Conservation (phyloP, 371 early-diverging fungal genomes). For the Mortierella sp. region DNA sequence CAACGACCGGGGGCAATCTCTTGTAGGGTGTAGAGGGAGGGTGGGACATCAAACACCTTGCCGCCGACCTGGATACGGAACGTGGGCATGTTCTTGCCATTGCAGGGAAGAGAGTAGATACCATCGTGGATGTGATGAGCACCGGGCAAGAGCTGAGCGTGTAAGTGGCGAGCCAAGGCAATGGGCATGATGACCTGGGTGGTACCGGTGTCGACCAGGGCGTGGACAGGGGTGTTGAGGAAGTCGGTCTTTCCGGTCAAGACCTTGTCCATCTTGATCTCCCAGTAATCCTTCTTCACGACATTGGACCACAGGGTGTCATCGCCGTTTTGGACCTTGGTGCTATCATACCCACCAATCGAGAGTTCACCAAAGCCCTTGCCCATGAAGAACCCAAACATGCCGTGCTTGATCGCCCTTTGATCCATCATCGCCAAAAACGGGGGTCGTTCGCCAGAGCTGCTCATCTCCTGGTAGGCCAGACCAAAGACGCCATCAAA, state of each 20-base stretch:
- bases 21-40: constrained; percentile 71
- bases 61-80: constrained; percentile 67
- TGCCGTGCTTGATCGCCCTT: constrained; percentile 69
- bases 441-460: constrained; percentile 68
- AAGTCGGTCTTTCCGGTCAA: constrained; percentile 52
- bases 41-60: constrained; percentile 61
- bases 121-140: constrained; percentile 72
- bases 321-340: constrained; percentile 60
- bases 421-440: constrained; percentile 79
- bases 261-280: constrained; percentile 71
- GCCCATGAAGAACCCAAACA: constrained; percentile 79
- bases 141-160: constrained; percentile 67
- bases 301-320: constrained; percentile 75
- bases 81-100: constrained; percentile 60
- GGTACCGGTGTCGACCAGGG: constrained; percentile 74
- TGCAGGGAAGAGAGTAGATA: constrained; percentile 68
- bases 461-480: constrained; percentile 70
- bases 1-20: constrained; percentile 65
- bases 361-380: constrained; percentile 73
- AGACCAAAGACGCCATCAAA: constrained; percentile 83
- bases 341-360: constrained; percentile 75
- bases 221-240: constrained; percentile 52
- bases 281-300: constrained; percentile 85
- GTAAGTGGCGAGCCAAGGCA: constrained; percentile 76
- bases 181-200: constrained; percentile 79